These are phyloP conservation scores for Monilinia aucupariae DNA, from an alignment of 2,329 filamentous ascomycete species.

Conservation along the genomic window DNA sequence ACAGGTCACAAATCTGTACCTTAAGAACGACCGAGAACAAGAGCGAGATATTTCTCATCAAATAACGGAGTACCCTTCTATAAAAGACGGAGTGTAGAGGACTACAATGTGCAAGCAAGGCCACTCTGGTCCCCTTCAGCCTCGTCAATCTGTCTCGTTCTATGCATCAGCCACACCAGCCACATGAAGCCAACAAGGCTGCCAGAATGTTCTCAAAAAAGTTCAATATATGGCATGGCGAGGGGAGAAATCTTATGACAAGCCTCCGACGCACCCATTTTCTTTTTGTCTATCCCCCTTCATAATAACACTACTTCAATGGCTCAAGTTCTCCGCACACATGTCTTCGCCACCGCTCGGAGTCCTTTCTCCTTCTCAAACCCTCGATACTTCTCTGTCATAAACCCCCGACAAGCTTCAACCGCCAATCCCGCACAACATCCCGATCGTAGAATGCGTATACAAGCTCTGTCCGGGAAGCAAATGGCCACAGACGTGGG, in stretches of 20 bases:
- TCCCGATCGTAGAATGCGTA: constrained; percentile 5
- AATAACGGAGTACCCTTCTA: neutral
- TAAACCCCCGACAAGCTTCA: constrained; percentile 15
- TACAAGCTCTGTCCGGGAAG: neutral
- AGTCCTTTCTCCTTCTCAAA: constrained; percentile 15
- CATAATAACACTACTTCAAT: constrained; percentile 18
- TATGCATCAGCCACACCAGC: neutral
- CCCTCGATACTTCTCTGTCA: constrained; percentile 27
- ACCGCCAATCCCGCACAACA: constrained; percentile 1
- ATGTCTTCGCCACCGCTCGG: constrained; percentile 21
- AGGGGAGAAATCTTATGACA: neutral
- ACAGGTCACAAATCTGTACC: neutral
- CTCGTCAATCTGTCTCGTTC: neutral
- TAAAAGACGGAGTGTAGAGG: neutral
- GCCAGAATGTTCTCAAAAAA: neutral
- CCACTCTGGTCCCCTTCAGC: neutral
- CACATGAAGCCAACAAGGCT: constrained; percentile 11
- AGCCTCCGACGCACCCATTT: neutral
- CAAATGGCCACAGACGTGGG: constrained; percentile 29
- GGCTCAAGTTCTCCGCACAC: constrained; percentile 28
- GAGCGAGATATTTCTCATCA: neutral
- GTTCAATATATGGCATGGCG: neutral
- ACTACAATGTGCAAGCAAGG: neutral
- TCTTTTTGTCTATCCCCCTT: neutral
- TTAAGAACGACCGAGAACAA: neutral